These are phyloP conservation scores for Collybia mongolica DNA, from an alignment of 768 basidiomycete species.

Conservation along the genomic window DNA sequence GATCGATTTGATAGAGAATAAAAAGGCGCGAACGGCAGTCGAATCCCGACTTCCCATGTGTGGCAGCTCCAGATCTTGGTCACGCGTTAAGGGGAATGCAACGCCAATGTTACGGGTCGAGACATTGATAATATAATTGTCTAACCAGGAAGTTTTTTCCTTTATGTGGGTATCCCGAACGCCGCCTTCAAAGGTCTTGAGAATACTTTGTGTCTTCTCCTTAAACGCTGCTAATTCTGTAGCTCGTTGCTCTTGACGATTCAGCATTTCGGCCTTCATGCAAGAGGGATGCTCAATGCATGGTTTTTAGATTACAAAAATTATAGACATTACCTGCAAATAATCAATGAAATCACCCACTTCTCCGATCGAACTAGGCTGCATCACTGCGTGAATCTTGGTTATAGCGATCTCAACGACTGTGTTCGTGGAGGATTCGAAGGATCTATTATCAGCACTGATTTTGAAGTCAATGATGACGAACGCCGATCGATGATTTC, in stretches of 20 bases:
- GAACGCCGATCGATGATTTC: slow-evolving; percentile 74
- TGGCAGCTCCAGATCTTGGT: slow-evolving; percentile 54
- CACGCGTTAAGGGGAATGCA: slow-evolving; percentile 80
- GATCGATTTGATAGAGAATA: slow-evolving; percentile 80
- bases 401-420: slow-evolving; percentile 56
- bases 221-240: slow-evolving; percentile 81
- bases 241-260: slow-evolving; percentile 73
- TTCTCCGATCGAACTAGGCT: slow-evolving; percentile 89
- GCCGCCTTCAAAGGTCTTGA: slow-evolving; percentile 73
- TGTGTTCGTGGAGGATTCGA: slow-evolving; percentile 21
- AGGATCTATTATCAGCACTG: slow-evolving; percentile 27
- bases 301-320: neutral
- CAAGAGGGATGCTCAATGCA: neutral
- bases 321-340: slow-evolving; percentile 54
- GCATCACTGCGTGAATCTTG: slow-evolving; percentile 91
- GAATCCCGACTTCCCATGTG: slow-evolving; percentile 36
- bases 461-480: slow-evolving; percentile 75
- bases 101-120: slow-evolving; percentile 74
- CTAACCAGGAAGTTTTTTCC: slow-evolving; percentile 52
- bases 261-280: slow-evolving; percentile 67
- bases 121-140: slow-evolving; percentile 52
- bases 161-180: slow-evolving; percentile 37
- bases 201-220: slow-evolving; percentile 70
- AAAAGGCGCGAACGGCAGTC: slow-evolving; percentile 68
- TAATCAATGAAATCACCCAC: slow-evolving; percentile 88